These are phyloP conservation scores for Aspergillus avenaceus DNA, from an alignment of 495 filamentous ascomycete genomes.

Conservation along the genomic window DNA sequence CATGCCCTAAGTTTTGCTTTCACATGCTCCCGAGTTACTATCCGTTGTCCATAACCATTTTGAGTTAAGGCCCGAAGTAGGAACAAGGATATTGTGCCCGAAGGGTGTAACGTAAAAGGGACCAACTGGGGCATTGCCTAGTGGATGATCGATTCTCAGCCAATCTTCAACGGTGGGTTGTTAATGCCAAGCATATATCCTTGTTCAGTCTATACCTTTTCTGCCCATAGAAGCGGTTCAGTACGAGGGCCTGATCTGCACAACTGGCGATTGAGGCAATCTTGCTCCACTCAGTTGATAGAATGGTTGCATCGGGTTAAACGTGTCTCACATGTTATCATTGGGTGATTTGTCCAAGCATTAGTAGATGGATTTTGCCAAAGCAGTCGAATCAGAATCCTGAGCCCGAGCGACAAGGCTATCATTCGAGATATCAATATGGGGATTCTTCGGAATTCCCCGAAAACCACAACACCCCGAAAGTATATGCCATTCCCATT, in stretches of 20 bases:
- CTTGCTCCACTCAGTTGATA: conserved; percentile 8
- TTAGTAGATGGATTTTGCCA: background rate
- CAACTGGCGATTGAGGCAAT: background rate
- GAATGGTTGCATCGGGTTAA: conserved; percentile 10
- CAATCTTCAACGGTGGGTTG: background rate
- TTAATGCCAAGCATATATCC: background rate
- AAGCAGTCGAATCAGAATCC: background rate
- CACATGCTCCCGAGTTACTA: conserved; percentile 2
- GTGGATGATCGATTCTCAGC: conserved; percentile 3
- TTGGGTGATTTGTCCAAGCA: conserved; percentile 1
- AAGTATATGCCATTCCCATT: background rate
- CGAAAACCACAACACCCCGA: background rate
- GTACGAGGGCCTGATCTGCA: conserved; percentile 1
- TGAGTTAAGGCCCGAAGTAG: background rate
- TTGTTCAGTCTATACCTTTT: background rate
- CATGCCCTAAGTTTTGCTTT: conserved; percentile 1
- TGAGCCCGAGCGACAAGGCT: background rate
- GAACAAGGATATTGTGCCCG: background rate
- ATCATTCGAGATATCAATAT: background rate
- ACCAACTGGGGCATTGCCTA: background rate
- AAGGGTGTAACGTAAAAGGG: conserved; percentile 1
- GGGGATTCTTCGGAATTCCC: background rate
- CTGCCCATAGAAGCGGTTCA: background rate
- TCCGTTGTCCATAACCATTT: background rate
- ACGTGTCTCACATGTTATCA: conserved; percentile 15